phyloP scores from a whole-genome alignment of 805 yeast species.

The Schizosaccharomyces osmophilus region DNA sequence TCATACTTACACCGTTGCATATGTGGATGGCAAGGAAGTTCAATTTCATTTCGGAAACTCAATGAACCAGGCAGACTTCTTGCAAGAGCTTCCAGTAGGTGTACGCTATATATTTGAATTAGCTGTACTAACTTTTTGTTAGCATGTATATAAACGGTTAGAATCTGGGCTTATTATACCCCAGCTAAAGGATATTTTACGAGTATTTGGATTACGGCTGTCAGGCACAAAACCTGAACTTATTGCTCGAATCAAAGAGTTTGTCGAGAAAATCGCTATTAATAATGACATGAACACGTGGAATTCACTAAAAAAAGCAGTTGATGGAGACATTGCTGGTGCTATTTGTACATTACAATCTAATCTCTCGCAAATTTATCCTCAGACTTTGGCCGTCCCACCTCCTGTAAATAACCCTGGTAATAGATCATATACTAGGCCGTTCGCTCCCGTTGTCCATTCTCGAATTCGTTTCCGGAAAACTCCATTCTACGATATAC shows the following conservation, averaged over 20 bases:
- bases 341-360: not conserved
- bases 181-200: not conserved
- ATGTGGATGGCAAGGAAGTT: not conserved
- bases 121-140: not conserved
- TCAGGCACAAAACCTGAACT: not conserved
- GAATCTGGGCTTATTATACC: slow-evolving; percentile 1
- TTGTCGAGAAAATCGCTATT: not conserved
- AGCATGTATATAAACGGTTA: not conserved
- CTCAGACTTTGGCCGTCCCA: not conserved
- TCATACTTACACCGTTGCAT: not conserved
- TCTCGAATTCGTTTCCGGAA: not conserved
- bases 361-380: not conserved
- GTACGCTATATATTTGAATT: not conserved
- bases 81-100: not conserved
- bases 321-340: not conserved
- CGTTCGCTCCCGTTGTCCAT: not conserved
- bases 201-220: not conserved
- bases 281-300: not conserved
- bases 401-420: not conserved
- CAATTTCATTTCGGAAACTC: not conserved
- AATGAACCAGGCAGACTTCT: not conserved
- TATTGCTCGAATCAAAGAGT: not conserved
- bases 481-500: not conserved
- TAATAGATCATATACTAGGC: not conserved
- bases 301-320: not conserved